phyloP scores from a whole-genome alignment of 805 yeast species.

The Sugiyamaella valdiviana region DNA sequence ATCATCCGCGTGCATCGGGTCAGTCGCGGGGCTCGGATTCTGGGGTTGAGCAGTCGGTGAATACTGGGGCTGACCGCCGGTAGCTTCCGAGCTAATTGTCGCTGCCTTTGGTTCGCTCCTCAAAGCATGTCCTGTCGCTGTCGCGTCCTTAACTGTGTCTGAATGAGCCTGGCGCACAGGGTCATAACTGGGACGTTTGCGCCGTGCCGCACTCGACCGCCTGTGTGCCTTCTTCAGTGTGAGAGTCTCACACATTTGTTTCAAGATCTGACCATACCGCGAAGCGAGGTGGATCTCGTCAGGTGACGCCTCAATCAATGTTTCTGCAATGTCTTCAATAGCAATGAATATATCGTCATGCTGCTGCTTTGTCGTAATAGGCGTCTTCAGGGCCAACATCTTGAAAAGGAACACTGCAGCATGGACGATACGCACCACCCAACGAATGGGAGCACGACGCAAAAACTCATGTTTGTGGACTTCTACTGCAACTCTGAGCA shows the following conservation, averaged over 20 bases:
- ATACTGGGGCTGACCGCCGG: no score
- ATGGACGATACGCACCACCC: conserved; percentile 80
- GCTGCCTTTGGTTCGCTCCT: no score
- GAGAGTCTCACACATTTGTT: conserved; percentile 46
- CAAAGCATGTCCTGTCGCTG: no score
- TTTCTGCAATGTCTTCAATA: conserved; percentile 66
- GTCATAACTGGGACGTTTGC: background rate
- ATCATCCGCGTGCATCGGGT: background rate
- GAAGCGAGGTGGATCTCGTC: conserved; percentile 83
- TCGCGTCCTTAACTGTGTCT: background rate
- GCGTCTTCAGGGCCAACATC: conserved; percentile 43
- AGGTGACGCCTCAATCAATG: conserved; percentile 75
- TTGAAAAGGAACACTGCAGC: conserved; percentile 88
- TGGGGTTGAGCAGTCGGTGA: no score
- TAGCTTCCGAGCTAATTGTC: no score
- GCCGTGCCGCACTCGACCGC: background rate
- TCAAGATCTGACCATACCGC: conserved; percentile 47
- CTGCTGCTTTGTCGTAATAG: conserved; percentile 19
- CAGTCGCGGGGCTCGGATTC: background rate
- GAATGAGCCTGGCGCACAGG: background rate
- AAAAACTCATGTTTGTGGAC: conserved; percentile 57
- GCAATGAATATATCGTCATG: conserved; percentile 56
- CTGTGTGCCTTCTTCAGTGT: background rate
- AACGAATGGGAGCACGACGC: conserved; percentile 81
- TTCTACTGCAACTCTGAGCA: conserved; percentile 62